Percentiles rank a stretch among this genome's conserved stretches.
These are phyloP conservation scores for Candolleomyces eurysporus DNA, from an alignment of 768 basidiomycete species.

Conservation along the genomic window DNA sequence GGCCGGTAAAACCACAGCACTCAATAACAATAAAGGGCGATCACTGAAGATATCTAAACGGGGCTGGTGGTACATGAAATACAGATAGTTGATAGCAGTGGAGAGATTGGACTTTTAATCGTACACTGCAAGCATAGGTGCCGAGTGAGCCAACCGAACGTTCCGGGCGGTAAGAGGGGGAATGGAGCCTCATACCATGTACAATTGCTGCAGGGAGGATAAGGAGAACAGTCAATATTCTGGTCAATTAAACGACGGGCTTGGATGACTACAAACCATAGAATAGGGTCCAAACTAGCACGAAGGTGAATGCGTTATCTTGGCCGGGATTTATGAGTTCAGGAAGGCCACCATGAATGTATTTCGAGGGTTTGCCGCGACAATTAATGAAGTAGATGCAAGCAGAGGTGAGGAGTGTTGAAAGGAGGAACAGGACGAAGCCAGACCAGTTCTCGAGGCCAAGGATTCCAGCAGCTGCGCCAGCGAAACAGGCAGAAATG, in stretches of 20 bases:
- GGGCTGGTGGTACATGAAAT: neutral
- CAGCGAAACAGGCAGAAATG: slow-evolving; percentile 79
- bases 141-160: too few relatives aligned
- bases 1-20: neutral
- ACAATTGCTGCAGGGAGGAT: neutral
- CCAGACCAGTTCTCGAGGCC: slow-evolving; percentile 85
- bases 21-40: neutral
- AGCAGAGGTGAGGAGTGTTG: slow-evolving; percentile 66
- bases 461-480: slow-evolving; percentile 84
- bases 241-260: neutral
- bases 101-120: neutral
- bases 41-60: neutral
- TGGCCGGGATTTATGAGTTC: slow-evolving; percentile 83
- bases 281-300: slow-evolving; percentile 92
- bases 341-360: slow-evolving; percentile 57
- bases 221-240: neutral
- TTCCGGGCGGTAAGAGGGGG: too few relatives aligned
- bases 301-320: slow-evolving; percentile 88
- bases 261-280: slow-evolving; percentile 59
- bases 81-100: neutral
- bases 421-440: slow-evolving; percentile 71
- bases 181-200: neutral
- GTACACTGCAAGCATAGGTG: neutral
- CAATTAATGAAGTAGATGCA: slow-evolving; percentile 72
- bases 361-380: slow-evolving; percentile 59